Conservation (phyloP, 2,329 filamentous ascomycete genomes). For the Aspergillus clavatus region DNA sequence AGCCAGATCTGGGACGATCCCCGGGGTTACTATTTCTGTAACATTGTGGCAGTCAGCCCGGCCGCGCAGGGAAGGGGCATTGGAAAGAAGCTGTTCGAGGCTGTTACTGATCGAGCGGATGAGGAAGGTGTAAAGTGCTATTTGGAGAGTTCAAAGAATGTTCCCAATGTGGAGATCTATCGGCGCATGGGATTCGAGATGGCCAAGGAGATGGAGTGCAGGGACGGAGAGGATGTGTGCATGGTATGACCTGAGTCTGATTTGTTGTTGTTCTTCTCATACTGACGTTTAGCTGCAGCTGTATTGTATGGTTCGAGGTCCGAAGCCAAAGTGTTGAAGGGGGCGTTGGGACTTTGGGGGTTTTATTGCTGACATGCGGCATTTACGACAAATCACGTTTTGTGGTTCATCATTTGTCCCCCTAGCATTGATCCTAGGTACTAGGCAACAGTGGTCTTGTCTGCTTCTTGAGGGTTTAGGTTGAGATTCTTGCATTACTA, state of each 20-base stretch:
- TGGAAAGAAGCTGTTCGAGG: constrained; percentile 59
- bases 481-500: too few relatives aligned
- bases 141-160: constrained; percentile 63
- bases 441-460: too few relatives aligned
- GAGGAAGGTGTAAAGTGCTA: constrained; percentile 62
- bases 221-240: constrained; percentile 56
- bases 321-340: constrained; percentile 6
- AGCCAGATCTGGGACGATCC: constrained; percentile 61
- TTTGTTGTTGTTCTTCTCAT: constrained; percentile 1
- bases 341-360: neutral
- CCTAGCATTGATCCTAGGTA: too few relatives aligned
- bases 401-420: too few relatives aligned
- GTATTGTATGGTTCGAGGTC: constrained; percentile 26
- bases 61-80: constrained; percentile 62
- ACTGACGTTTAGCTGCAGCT: constrained; percentile 14
- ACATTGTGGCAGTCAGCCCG: constrained; percentile 68
- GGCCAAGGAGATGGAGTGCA: constrained; percentile 61
- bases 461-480: too few relatives aligned
- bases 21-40: constrained; percentile 71
- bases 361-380: neutral
- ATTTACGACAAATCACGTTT: neutral
- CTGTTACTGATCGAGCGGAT: constrained; percentile 62
- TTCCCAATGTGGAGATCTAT: constrained; percentile 69
- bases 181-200: constrained; percentile 64
- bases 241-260: constrained; percentile 34